phyloP scores from a whole-genome alignment of 2,329 filamentous ascomycete species.

The Colletotrichum zoysiae region DNA sequence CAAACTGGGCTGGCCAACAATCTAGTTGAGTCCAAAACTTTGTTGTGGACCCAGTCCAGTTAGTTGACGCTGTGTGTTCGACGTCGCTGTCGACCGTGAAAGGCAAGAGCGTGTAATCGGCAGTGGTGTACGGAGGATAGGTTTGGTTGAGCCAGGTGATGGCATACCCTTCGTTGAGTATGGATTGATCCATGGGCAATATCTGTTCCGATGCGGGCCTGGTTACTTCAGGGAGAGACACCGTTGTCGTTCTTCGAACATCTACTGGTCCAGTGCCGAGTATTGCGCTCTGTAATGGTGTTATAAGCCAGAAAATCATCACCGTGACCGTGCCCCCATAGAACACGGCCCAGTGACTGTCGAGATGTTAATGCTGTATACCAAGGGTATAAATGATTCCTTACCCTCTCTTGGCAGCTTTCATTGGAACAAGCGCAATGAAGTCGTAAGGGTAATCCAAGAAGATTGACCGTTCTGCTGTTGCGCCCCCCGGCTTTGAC shows the following conservation, averaged over 20 bases:
- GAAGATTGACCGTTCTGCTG: conserved; percentile 60
- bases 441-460: conserved; percentile 65
- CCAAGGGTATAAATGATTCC: conserved; percentile 45
- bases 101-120: conserved; percentile 57
- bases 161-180: conserved; percentile 60
- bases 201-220: conserved; percentile 46
- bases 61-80: conserved; percentile 34
- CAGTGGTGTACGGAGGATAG: conserved; percentile 57
- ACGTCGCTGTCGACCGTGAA: conserved; percentile 49
- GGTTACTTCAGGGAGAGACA: conserved; percentile 12
- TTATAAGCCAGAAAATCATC: conserved; percentile 66
- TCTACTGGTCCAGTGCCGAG: conserved; percentile 57
- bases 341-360: conserved; percentile 67
- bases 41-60: conserved; percentile 48
- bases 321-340: conserved; percentile 61
- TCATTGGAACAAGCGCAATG: conserved; percentile 49
- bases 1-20: conserved; percentile 52
- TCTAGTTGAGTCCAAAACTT: conserved; percentile 53
- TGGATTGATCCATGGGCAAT: conserved; percentile 47
- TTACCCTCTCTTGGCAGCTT: conserved; percentile 46
- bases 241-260: conserved; percentile 22
- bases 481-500: conserved; percentile 59
- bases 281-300: conserved; percentile 67
- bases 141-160: conserved; percentile 61
- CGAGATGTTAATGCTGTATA: background rate